Conservation (phyloP, 805 yeast genomes). For the Cyberlindnera americana region DNA sequence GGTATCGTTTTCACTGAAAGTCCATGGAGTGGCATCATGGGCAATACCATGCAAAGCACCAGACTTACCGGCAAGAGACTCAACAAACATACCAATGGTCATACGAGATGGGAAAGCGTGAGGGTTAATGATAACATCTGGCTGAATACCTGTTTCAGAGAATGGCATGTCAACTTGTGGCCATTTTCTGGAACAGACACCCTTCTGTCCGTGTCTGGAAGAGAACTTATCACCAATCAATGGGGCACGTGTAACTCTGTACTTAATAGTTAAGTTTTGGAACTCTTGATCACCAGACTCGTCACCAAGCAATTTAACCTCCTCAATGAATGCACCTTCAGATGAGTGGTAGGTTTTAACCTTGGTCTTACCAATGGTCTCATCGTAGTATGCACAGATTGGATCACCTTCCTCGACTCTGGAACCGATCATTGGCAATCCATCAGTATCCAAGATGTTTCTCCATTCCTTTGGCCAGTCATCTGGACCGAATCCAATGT, state of each 20-base stretch:
- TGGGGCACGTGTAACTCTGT: conserved; percentile 87
- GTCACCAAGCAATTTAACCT: conserved; percentile 88
- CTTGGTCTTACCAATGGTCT: conserved; percentile 84
- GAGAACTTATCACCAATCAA: conserved; percentile 97
- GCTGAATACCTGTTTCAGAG: conserved; percentile 93
- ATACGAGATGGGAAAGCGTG: conserved; percentile 99
- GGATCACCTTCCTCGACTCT: conserved; percentile 95
- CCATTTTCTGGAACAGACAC: conserved; percentile 98
- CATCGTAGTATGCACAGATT: conserved; percentile 88
- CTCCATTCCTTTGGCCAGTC: conserved; percentile 92
- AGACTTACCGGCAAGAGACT: conserved; percentile 96
- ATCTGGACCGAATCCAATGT: conserved; percentile 91
- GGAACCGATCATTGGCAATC: conserved; percentile 86
- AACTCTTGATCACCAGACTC: conserved; percentile 71
- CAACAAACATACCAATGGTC: conserved; percentile 99
- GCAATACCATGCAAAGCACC: conserved; percentile 98
- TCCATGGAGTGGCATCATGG: conserved; percentile 97
- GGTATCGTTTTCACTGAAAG: conserved; percentile 83
- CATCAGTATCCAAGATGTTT: conserved; percentile 84
- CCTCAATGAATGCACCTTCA: conserved; percentile 94
- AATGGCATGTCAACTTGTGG: conserved; percentile 97
- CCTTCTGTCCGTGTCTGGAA: conserved; percentile 97
- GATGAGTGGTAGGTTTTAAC: conserved; percentile 89
- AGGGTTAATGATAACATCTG: conserved; percentile 96
- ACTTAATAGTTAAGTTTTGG: conserved; percentile 82